phyloP scores from a whole-genome alignment of 208 protist species.

The Leishmania arabica region DNA sequence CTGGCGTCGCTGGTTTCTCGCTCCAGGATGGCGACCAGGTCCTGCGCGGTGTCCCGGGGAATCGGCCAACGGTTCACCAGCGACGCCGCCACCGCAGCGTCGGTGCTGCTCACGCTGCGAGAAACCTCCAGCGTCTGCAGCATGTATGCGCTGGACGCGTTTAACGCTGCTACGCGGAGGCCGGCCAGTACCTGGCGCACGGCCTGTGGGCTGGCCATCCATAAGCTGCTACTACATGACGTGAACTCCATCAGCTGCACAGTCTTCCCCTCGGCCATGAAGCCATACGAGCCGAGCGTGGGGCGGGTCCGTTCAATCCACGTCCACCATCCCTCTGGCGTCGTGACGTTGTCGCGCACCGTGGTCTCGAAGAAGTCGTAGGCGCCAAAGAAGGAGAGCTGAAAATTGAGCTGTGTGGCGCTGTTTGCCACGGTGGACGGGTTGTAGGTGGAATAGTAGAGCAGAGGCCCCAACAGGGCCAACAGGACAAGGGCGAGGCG shows the following conservation, averaged over 20 bases:
- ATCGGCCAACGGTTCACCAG: conserved; percentile 46
- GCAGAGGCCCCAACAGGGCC: conserved; percentile 73
- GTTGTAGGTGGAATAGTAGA: conserved; percentile 91
- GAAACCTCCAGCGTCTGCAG: conserved; percentile 41
- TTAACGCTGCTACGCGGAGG: conserved; percentile 20
- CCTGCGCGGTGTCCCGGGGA: conserved; percentile 32
- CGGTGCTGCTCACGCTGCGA: conserved; percentile 18
- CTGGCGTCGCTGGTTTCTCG: conserved; percentile 6
- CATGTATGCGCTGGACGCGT: conserved; percentile 33
- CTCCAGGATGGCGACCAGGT: conserved; percentile 39
- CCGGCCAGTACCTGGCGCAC: conserved; percentile 29
- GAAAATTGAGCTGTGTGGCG: conserved; percentile 40
- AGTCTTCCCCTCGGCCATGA: conserved; percentile 25
- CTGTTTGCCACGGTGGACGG: conserved; percentile 58
- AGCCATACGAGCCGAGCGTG: conserved; percentile 38
- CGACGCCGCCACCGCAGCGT: conserved; percentile 24
- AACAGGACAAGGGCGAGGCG: conserved; percentile 58
- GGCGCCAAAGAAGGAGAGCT: conserved; percentile 59
- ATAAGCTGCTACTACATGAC: conserved; percentile 57
- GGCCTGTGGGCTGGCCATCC: conserved; percentile 59
- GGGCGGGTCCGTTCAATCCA: conserved; percentile 69
- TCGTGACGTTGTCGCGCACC: conserved; percentile 25
- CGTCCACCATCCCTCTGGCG: conserved; percentile 33
- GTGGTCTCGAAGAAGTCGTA: conserved; percentile 56
- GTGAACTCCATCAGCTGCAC: conserved; percentile 60